phyloP scores from a whole-genome alignment of 2,329 filamentous ascomycete genomes.

The Neonectria coccinea region DNA sequence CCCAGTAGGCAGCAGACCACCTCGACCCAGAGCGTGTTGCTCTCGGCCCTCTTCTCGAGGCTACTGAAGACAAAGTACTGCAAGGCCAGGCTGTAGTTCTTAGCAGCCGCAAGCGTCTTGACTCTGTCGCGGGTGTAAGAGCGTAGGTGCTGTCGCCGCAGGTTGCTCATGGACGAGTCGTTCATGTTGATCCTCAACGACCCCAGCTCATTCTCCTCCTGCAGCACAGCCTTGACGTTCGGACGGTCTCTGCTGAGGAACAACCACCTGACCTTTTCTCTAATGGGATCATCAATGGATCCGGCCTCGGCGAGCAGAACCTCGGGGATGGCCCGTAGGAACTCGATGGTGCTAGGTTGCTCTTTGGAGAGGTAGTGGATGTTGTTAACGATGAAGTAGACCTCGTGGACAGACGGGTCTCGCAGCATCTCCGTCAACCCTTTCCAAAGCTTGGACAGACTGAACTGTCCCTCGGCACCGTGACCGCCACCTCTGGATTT shows the following conservation, averaged over 20 bases:
- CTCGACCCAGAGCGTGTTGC: constrained; percentile 24
- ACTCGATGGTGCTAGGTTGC: constrained; percentile 23
- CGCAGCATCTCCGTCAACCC: constrained; percentile 54
- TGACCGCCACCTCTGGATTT: constrained; percentile 8
- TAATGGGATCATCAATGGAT: constrained; percentile 4
- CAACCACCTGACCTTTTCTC: constrained; percentile 49
- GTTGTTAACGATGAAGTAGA: constrained; percentile 56
- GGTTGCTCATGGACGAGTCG: constrained; percentile 18
- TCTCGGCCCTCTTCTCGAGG: constrained; percentile 23
- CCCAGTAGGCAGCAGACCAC: constrained; percentile 19
- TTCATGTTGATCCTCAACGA: constrained; percentile 27
- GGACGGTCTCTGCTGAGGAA: constrained; percentile 50
- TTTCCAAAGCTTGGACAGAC: constrained; percentile 48
- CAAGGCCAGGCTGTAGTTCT: constrained; percentile 17
- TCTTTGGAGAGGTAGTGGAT: constrained; percentile 53
- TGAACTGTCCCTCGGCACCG: constrained; percentile 8
- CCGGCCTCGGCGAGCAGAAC: constrained; percentile 4
- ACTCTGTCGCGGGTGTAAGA: constrained; percentile 19
- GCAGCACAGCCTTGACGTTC: constrained; percentile 20
- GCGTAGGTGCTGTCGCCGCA: constrained; percentile 19
- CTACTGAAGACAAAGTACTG: constrained; percentile 24
- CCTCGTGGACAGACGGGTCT: constrained; percentile 45
- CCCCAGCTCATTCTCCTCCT: constrained; percentile 5
- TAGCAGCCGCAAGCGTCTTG: constrained; percentile 7
- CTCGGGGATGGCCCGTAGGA: constrained; percentile 5